A percentile compares a stretch with the other conserved stretches of the same genome.
phyloP scores from a whole-genome alignment of 192 early-diverging fungal species.

The Podochytrium sp. region DNA sequence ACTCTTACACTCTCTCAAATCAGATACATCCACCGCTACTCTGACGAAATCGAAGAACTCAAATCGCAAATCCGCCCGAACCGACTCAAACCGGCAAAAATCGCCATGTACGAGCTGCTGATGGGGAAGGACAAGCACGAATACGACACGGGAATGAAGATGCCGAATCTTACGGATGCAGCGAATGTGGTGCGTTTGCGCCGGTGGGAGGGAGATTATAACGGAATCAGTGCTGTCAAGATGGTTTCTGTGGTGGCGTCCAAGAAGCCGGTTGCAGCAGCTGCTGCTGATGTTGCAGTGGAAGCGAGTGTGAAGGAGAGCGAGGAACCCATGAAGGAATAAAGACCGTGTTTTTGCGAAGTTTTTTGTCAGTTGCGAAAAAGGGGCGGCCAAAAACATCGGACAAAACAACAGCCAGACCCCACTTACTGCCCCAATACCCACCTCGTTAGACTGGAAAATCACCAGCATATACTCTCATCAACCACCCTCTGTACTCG shows the following conservation, averaged over 20 bases:
- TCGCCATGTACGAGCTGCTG: slow-evolving; percentile 41
- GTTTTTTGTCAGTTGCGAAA: too few relatives aligned
- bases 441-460: too few relatives aligned
- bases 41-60: slow-evolving; percentile 61
- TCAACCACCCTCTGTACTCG: background rate
- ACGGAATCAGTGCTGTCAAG: slow-evolving; percentile 46
- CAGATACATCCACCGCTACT: slow-evolving; percentile 62
- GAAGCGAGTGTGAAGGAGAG: background rate
- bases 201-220: slow-evolving; percentile 56
- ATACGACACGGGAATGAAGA: slow-evolving; percentile 47
- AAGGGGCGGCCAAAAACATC: background rate
- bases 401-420: background rate
- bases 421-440: too few relatives aligned
- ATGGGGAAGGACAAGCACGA: slow-evolving; percentile 45
- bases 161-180: slow-evolving; percentile 48
- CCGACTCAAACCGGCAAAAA: slow-evolving; percentile 42
- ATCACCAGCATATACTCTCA: too few relatives aligned
- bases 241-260: slow-evolving; percentile 17
- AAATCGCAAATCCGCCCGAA: slow-evolving; percentile 41
- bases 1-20: too few relatives aligned
- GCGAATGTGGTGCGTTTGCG: slow-evolving; percentile 38
- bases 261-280: background rate
- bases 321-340: background rate
- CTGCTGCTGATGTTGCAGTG: background rate
- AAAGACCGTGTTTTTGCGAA: too few relatives aligned